Percentiles rank a stretch among this genome's conserved stretches.
These are phyloP conservation scores for Penicillium occitanis DNA, from an alignment of 2,329 filamentous ascomycete species.

Conservation along the genomic window DNA sequence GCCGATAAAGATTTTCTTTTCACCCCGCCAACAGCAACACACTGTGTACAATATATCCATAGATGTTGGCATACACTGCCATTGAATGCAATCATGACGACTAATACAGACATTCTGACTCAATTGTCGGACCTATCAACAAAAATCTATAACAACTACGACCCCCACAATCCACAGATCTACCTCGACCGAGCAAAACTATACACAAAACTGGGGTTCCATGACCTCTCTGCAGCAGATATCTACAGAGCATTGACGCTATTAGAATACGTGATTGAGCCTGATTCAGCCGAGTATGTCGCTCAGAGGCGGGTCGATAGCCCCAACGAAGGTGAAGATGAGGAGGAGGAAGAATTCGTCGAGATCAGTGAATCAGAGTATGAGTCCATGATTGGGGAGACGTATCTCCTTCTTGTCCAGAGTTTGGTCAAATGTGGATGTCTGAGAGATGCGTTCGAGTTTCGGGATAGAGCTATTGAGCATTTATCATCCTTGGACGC, in stretches of 20 bases:
- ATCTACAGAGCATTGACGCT: constrained; percentile 88
- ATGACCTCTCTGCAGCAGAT: constrained; percentile 85
- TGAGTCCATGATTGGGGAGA: constrained; percentile 36
- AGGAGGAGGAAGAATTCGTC: constrained; percentile 28
- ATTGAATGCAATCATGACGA: constrained; percentile 2
- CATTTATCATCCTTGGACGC: constrained; percentile 14
- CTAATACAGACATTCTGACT: not conserved
- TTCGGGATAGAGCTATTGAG: constrained; percentile 35
- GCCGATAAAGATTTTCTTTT: constrained; percentile 7
- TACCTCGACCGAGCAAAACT: constrained; percentile 61
- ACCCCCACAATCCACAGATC: constrained; percentile 43
- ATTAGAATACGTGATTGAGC: constrained; percentile 72
- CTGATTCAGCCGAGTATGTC: constrained; percentile 78
- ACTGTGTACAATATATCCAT: not conserved
- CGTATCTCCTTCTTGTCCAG: constrained; percentile 40
- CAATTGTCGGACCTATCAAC: not conserved
- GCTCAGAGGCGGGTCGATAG: constrained; percentile 49
- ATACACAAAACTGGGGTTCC: constrained; percentile 75
- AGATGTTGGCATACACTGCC: not conserved
- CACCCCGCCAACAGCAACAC: not conserved
- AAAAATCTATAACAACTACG: constrained; percentile 22
- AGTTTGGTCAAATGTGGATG: constrained; percentile 41
- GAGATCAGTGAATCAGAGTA: constrained; percentile 37
- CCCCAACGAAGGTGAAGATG: constrained; percentile 25
- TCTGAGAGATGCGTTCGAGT: constrained; percentile 43